Percentiles rank a stretch among this genome's conserved stretches.
Evolutionary conservation across 805 yeast species (phyloP).

Genomic region (Wickerhamomyces xylosicus): DNA sequence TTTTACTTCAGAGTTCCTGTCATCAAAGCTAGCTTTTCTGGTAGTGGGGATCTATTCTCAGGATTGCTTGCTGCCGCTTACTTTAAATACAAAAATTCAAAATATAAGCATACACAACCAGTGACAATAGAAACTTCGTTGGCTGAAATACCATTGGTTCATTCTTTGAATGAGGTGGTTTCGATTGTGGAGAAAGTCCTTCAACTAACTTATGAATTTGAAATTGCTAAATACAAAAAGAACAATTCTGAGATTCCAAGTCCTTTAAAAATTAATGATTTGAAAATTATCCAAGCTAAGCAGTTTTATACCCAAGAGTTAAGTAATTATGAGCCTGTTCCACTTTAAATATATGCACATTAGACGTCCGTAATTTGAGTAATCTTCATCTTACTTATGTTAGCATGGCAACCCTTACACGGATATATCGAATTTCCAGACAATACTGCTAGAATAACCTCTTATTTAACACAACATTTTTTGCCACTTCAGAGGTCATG

Average conservation of each 20-base stretch:
- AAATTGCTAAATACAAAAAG: conserved; percentile 6
- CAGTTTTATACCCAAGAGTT: conserved; percentile 16
- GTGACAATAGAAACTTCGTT: conserved; percentile 5
- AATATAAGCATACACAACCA: conserved; percentile 2
- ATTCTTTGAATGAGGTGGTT: conserved; percentile 30
- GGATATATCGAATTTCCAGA: too few relatives aligned
- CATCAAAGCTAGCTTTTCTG: conserved; percentile 55
- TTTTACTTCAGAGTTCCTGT: conserved; percentile 31
- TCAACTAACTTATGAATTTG: conserved; percentile 25
- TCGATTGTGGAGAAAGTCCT: conserved; percentile 32
- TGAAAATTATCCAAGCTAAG: conserved; percentile 34
- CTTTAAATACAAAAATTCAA: conserved; percentile 21
- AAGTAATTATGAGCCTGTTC: background rate
- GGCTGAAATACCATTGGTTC: conserved; percentile 13
- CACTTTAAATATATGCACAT: background rate
- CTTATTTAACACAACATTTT: too few relatives aligned
- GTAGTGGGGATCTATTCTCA: conserved; percentile 67
- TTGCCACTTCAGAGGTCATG: too few relatives aligned
- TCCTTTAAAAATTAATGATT: conserved; percentile 26
- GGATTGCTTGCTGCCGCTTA: conserved; percentile 47
- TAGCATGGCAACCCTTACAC: too few relatives aligned
- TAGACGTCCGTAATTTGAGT: too few relatives aligned
- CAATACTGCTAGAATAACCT: too few relatives aligned
- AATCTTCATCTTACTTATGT: too few relatives aligned
- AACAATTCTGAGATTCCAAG: conserved; percentile 13